Percentiles rank a stretch among this genome's conserved stretches.
Conservation (phyloP, 768 basidiomycete genomes). For the Naganishia kalamii region DNA sequence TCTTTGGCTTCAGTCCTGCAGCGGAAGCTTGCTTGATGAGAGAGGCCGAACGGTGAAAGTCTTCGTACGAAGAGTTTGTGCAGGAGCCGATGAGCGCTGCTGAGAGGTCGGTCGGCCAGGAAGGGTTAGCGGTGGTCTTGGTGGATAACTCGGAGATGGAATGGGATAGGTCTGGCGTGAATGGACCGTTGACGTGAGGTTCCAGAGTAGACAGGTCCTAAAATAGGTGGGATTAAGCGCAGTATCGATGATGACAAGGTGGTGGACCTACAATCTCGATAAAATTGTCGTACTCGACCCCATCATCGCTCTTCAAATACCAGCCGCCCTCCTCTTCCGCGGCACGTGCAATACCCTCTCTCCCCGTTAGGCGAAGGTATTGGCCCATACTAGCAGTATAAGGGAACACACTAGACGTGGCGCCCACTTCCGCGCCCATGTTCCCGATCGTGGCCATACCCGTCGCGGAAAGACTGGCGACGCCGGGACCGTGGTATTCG, state of each 20-base stretch:
- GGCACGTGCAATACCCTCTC: constrained; percentile 7
- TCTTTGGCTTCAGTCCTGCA: background rate
- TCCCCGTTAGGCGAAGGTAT: constrained; percentile 17
- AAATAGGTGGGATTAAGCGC: background rate
- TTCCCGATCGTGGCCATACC: constrained; percentile 28
- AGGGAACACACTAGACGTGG: constrained; percentile 24
- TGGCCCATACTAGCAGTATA: constrained; percentile 25
- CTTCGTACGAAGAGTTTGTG: constrained; percentile 29
- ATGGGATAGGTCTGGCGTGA: constrained; percentile 24
- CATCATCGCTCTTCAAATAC: constrained; percentile 20
- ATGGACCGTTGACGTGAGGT: constrained; percentile 27
- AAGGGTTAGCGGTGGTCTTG: background rate
- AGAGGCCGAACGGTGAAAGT: constrained; percentile 22
- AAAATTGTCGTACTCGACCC: constrained; percentile 20
- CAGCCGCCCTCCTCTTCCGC: constrained; percentile 2
- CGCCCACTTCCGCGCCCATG: constrained; percentile 27
- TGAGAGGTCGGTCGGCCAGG: constrained; percentile 20
- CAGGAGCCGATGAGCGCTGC: constrained; percentile 26
- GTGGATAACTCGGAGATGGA: constrained; percentile 10
- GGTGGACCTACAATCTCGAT: constrained; percentile 22
- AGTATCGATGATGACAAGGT: background rate
- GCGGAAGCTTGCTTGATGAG: constrained; percentile 19
- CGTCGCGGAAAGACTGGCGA: constrained; percentile 13
- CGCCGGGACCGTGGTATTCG: constrained; percentile 24
- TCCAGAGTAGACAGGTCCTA: constrained; percentile 23